Conservation (phyloP, 306 rosid species). For the Quercus engelmannii region DNA sequence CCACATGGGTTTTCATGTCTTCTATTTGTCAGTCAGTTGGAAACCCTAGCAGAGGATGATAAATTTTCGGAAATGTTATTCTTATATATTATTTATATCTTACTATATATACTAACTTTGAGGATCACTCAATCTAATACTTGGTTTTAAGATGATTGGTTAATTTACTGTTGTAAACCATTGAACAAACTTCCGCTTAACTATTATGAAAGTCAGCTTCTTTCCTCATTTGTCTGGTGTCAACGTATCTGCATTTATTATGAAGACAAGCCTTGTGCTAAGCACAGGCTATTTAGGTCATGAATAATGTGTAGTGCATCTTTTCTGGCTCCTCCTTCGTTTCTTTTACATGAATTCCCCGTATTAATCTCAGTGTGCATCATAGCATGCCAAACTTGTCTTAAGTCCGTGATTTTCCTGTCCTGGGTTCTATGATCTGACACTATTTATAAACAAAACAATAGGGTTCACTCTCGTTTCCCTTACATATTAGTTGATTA, state of each 20-base stretch:
- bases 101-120: slow-evolving; percentile 44
- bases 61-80: slow-evolving; percentile 41
- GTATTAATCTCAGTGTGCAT: no score
- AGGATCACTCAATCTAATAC: slow-evolving; percentile 51
- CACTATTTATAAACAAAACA: no score
- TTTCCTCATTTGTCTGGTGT: slow-evolving; percentile 26
- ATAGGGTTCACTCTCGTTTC: no score
- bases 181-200: slow-evolving; percentile 31
- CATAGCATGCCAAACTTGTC: no score
- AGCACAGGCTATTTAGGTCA: slow-evolving; percentile 2
- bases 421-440: no score
- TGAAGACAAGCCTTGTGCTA: not conserved
- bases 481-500: no score
- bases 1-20: slow-evolving; percentile 42
- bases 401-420: no score
- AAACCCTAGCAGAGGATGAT: slow-evolving; percentile 46
- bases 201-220: slow-evolving; percentile 31
- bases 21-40: slow-evolving; percentile 46
- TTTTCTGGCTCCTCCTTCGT: no score
- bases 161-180: slow-evolving; percentile 55
- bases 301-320: no score
- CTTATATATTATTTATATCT: slow-evolving; percentile 31
- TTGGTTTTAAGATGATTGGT: slow-evolving; percentile 42
- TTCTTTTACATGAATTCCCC: no score
- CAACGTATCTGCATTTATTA: slow-evolving; percentile 16